These are phyloP conservation scores for Podospora pseudopauciseta DNA, from an alignment of 495 filamentous ascomycete species.

Conservation along the genomic window DNA sequence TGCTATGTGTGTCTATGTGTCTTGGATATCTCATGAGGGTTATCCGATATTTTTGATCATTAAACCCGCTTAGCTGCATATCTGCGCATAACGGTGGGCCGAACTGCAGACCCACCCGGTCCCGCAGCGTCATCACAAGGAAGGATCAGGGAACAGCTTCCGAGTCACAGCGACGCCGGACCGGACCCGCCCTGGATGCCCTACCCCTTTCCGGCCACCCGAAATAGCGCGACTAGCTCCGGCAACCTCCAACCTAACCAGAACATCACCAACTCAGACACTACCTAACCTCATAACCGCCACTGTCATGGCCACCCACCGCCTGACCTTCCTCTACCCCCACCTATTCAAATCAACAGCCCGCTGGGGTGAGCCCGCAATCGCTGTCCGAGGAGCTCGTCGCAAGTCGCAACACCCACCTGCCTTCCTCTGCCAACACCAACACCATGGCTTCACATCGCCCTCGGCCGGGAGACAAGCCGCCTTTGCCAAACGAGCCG, in stretches of 20 bases:
- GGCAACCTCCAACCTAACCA: neutral
- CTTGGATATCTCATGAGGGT: neutral
- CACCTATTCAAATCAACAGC: constrained; percentile 53
- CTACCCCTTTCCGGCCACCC: constrained; percentile 10
- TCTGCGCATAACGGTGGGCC: neutral
- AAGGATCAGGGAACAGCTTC: constrained; percentile 1
- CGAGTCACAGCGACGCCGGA: neutral
- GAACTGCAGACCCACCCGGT: neutral
- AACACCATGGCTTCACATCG: constrained; percentile 33
- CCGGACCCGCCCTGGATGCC: constrained; percentile 3
- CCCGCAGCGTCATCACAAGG: neutral
- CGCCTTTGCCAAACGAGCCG: constrained; percentile 51
- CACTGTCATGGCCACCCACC: constrained; percentile 58
- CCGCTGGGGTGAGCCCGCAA: constrained; percentile 36
- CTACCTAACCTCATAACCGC: neutral
- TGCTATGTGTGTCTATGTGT: neutral
- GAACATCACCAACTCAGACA: neutral
- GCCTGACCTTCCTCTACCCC: constrained; percentile 74
- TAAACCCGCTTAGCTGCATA: neutral
- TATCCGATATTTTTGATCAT: neutral
- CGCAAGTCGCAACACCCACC: constrained; percentile 24
- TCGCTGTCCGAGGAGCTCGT: constrained; percentile 13
- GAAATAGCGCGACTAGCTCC: constrained; percentile 10
- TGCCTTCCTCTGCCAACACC: constrained; percentile 17
- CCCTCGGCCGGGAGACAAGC: constrained; percentile 32